Evolutionary conservation across 2,329 filamentous ascomycete species (phyloP).

Genomic region (Parafenestella ontariensis): DNA sequence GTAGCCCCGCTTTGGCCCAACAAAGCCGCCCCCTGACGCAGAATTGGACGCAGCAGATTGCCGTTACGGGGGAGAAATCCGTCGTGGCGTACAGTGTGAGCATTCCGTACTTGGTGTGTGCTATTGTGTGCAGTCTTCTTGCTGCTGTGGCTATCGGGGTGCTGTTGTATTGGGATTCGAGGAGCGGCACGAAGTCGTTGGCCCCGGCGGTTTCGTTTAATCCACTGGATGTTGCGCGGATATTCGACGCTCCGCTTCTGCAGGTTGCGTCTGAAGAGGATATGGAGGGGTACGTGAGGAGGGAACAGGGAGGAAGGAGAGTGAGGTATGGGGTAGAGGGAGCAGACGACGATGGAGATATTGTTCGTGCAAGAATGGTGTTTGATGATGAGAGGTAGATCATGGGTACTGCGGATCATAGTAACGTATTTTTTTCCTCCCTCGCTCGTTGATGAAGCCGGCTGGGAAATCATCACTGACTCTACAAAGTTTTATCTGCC

Average conservation of each 20-base stretch:
- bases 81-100: constrained; percentile 1
- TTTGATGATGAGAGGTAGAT: background rate
- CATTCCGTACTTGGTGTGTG: constrained; percentile 6
- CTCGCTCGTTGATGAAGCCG: too few relatives aligned
- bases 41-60: background rate
- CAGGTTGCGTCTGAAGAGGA: background rate
- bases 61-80: background rate
- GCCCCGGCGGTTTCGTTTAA: constrained; percentile 2
- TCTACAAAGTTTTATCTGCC: too few relatives aligned
- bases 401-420: too few relatives aligned
- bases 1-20: background rate
- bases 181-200: background rate
- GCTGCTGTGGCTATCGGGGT: constrained; percentile 8
- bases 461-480: too few relatives aligned
- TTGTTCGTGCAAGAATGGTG: background rate
- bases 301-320: background rate
- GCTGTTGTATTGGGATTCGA: constrained; percentile 5
- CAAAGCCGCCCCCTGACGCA: background rate
- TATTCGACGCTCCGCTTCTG: constrained; percentile 12
- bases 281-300: background rate
- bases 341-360: background rate
- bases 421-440: too few relatives aligned
- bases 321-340: background rate
- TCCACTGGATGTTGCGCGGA: constrained; percentile 11
- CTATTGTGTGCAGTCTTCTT: constrained; percentile 3